Base-by-base conservation (phyloP, 139 green algal species). In the Eudorina sp. region DNA sequence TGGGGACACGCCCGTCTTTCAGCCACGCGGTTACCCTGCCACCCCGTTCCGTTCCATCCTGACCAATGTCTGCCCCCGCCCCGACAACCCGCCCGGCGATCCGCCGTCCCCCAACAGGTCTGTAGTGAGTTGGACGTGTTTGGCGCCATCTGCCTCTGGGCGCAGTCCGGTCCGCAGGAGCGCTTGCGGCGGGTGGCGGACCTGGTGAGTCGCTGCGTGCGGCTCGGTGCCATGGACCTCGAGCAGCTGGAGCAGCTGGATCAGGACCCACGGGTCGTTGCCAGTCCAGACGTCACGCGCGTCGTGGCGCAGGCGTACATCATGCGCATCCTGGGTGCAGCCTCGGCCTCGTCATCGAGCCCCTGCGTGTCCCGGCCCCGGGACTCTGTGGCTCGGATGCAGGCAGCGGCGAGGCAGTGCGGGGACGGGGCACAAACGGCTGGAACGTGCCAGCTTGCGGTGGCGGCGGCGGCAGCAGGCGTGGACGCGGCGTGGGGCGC, bases 291-390 rank as follows among this genome's bases (percentile, higher is more conserved):
- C 8, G 27, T 87, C 16, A 87, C 62, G 4, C 66, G 81, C 31
- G 9, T 87, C 2, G 81, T 87, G 45, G 81, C 81, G 21, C 45
- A 78, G 4, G 81, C 81, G 5, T 87, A 87, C 60, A 23, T 87
- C 0, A 53, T 60, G 40, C n/a, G 31, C 11, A 66, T 87, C 14
- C 66, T 87, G 81, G 64, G 81, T 18, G 16, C n/a, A n/a, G n/a
- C n/a, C n/a, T n/a, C n/a, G n/a, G n/a, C n/a, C n/a, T n/a, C n/a
- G n/a, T n/a, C 40, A 4, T 7, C 9, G 16, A 31, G 9, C 21
- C 4, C 18, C 19, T 19, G 58, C n/a, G 36, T 9, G 58, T 13
- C 13, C 40, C 34, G 43, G 79, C 8, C 18, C n/a, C 79, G 79
- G 29, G 34, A 18, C 41, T 76, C 60, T 43, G 79, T 86, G 79